A percentile compares a stretch with the other conserved stretches of the same genome.
Conservation (phyloP, 352 stramenopile genomes). For the Aphanomyces stellatus region DNA sequence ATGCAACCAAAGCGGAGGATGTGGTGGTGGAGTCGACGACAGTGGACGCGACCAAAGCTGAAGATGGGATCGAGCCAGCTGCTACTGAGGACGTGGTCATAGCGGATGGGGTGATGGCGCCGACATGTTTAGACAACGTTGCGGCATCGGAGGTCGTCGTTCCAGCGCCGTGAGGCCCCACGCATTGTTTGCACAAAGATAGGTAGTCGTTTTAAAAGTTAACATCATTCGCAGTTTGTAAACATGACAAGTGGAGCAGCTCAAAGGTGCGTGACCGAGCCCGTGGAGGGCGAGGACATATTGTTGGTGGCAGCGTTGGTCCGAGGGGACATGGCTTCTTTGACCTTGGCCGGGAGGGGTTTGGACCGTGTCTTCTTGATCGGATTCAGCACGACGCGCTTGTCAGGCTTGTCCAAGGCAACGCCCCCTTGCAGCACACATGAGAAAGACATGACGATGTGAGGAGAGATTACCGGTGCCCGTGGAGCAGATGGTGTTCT, state of each 20-base stretch:
- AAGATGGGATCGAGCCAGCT: background rate
- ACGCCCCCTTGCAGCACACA: no score
- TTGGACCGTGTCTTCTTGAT: constrained; percentile 7
- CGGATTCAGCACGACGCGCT: background rate
- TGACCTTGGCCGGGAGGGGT: background rate
- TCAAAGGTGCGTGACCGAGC: no score
- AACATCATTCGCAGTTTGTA: no score
- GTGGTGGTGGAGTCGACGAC: background rate
- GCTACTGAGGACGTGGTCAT: no score
- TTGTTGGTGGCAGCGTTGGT: background rate
- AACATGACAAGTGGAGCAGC: background rate
- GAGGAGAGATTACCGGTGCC: background rate
- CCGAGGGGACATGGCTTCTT: background rate
- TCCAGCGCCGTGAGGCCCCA: no score
- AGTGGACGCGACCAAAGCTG: background rate
- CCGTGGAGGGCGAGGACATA: no score
- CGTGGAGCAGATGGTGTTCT: background rate
- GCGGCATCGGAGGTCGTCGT: no score
- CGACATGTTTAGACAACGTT: background rate
- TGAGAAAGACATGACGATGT: background rate
- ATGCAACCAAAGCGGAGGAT: background rate
- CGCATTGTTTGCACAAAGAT: no score
- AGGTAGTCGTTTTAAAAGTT: no score
- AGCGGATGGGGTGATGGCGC: background rate
- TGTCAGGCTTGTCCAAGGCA: background rate